A percentile compares a stretch with the other conserved stretches of the same genome.
phyloP scores from a whole-genome alignment of 2,329 filamentous ascomycete genomes.

The Colletotrichum siamense region DNA sequence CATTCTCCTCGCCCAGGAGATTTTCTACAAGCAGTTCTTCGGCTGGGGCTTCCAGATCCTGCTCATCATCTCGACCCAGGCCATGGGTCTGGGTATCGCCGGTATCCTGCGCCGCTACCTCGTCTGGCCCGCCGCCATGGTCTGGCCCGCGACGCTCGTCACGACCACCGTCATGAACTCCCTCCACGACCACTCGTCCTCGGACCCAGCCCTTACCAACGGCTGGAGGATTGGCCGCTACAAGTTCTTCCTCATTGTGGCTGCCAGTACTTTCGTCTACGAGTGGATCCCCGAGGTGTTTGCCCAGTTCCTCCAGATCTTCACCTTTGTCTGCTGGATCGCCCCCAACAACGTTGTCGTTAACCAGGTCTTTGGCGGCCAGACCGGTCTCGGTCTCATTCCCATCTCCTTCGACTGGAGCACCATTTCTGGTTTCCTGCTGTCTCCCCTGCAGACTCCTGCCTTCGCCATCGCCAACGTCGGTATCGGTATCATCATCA shows the following conservation, averaged over 20 bases:
- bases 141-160: slow-evolving; percentile 62
- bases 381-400: slow-evolving; percentile 62
- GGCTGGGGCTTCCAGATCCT: slow-evolving; percentile 60
- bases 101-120: slow-evolving; percentile 59
- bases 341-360: slow-evolving; percentile 65
- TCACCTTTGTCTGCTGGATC: slow-evolving; percentile 67
- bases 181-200: slow-evolving; percentile 49
- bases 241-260: slow-evolving; percentile 65
- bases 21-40: slow-evolving; percentile 54
- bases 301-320: slow-evolving; percentile 37
- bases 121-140: slow-evolving; percentile 60
- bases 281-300: slow-evolving; percentile 19
- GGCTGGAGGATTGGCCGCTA: slow-evolving; percentile 72
- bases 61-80: slow-evolving; percentile 58
- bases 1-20: slow-evolving; percentile 46
- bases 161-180: slow-evolving; percentile 58
- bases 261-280: slow-evolving; percentile 54
- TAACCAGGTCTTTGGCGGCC: slow-evolving; percentile 68
- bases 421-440: slow-evolving; percentile 52
- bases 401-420: slow-evolving; percentile 66
- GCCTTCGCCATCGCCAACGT: slow-evolving; percentile 64
- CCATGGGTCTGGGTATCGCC: slow-evolving; percentile 63
- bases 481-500: slow-evolving; percentile 56
- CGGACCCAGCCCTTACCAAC: slow-evolving; percentile 54
- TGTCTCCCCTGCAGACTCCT: slow-evolving; percentile 55